phyloP scores from a whole-genome alignment of 2,329 filamentous ascomycete genomes.

The Rhinocladiella similis region DNA sequence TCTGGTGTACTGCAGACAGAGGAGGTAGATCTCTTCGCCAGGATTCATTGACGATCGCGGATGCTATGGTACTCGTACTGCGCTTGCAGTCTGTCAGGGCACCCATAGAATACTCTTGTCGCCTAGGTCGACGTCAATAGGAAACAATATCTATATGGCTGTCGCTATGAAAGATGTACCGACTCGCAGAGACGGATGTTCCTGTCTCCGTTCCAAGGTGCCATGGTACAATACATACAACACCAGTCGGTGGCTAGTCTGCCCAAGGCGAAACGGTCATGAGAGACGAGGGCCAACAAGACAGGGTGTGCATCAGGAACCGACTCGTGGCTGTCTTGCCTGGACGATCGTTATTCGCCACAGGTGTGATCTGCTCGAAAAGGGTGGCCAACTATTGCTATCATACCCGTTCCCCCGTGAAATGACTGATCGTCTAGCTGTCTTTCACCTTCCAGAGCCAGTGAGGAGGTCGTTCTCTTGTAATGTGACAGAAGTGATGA shows the following conservation, averaged over 20 bases:
- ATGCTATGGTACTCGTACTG: no score
- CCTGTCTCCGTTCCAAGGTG: no score
- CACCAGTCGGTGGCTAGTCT: no score
- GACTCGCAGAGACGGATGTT: no score
- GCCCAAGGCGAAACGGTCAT: neutral
- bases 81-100: no score
- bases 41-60: neutral
- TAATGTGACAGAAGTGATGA: conserved; percentile 1
- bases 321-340: neutral
- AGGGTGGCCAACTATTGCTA: neutral
- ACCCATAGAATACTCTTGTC: no score
- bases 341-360: neutral
- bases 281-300: neutral
- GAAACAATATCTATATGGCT: no score
- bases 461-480: neutral
- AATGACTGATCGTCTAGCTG: neutral
- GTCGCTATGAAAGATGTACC: no score
- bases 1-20: no score
- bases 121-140: no score
- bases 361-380: neutral
- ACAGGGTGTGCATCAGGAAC: neutral
- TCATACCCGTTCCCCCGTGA: conserved; percentile 3
- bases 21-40: neutral
- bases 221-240: no score
- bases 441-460: neutral